These are phyloP conservation scores for Cardiosporidium cionae DNA, from an alignment of 169 alveolate species.

Conservation along the genomic window DNA sequence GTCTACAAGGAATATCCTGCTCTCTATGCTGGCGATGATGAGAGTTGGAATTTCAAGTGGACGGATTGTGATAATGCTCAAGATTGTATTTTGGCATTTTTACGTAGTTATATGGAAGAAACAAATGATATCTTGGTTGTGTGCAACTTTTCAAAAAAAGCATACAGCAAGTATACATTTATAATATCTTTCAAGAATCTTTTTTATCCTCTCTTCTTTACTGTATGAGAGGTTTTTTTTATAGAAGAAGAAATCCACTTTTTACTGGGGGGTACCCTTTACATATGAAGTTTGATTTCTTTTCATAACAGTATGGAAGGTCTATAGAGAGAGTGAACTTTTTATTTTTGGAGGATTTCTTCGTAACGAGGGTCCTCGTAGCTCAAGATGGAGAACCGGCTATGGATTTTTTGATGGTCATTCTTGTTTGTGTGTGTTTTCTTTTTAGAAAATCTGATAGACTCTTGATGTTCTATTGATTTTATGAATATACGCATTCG, in stretches of 20 bases:
- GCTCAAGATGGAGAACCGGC: no score
- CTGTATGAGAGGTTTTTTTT: no score
- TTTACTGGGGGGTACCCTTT: no score
- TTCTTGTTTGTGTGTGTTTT: not conserved
- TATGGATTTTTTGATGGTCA: not conserved
- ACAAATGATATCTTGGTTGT: conserved; percentile 47
- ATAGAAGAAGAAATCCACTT: no score
- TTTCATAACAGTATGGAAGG: no score
- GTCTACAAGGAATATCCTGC: conserved; percentile 39
- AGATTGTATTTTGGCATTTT: conserved; percentile 48
- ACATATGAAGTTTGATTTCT: no score
- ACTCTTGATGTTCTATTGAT: not conserved
- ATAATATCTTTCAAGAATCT: not conserved
- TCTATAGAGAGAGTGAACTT: no score
- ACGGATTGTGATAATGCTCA: conserved; percentile 52
- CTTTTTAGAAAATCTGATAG: not conserved
- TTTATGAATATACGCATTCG: not conserved
- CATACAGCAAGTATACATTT: conserved; percentile 26
- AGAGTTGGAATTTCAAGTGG: conserved; percentile 54
- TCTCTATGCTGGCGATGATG: conserved; percentile 55
- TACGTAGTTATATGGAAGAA: conserved; percentile 44
- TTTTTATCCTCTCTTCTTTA: not conserved
- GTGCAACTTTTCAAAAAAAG: conserved; percentile 41
- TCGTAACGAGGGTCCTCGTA: no score
- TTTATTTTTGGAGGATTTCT: no score